A percentile compares a stretch with the other conserved stretches of the same genome.
Conservation (phyloP, 1,284 basidiomycete species). For the Pulveroboletus ridleyi region DNA sequence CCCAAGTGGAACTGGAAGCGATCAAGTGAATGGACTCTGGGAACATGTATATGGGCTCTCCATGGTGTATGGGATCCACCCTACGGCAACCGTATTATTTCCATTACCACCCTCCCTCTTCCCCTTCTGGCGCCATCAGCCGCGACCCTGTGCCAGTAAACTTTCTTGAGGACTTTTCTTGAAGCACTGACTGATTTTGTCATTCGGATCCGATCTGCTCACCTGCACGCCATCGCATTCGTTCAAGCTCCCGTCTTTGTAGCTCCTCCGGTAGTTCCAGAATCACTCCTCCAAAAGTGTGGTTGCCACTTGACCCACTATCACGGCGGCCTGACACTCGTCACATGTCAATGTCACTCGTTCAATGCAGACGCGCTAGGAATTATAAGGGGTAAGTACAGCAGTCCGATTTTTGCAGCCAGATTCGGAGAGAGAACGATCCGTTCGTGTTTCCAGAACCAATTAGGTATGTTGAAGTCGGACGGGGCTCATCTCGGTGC, state of each 20-base stretch:
- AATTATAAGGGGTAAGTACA: too few relatives aligned
- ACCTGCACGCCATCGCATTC: slow-evolving; percentile 82
- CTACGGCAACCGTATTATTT: slow-evolving; percentile 88
- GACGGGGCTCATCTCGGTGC: too few relatives aligned
- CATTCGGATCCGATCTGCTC: slow-evolving; percentile 69
- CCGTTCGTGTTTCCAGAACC: too few relatives aligned
- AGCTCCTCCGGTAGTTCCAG: slow-evolving; percentile 45
- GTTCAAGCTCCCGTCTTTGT: too few relatives aligned
- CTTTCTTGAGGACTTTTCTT: slow-evolving; percentile 89
- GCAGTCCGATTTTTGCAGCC: too few relatives aligned
- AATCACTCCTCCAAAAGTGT: slow-evolving; percentile 70
- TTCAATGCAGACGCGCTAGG: slow-evolving; percentile 62
- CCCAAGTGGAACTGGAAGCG: slow-evolving; percentile 38
- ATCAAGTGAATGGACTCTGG: slow-evolving; percentile 76
- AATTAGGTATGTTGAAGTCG: too few relatives aligned
- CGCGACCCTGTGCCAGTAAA: slow-evolving; percentile 33
- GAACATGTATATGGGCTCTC: slow-evolving; percentile 90
- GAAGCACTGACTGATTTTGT: slow-evolving; percentile 78
- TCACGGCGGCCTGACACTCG: slow-evolving; percentile 91
- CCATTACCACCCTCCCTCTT: slow-evolving; percentile 43
- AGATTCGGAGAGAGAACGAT: too few relatives aligned
- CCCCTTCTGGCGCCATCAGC: not conserved
- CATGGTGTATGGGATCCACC: slow-evolving; percentile 92
- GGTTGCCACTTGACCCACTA: slow-evolving; percentile 89
- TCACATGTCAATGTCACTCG: slow-evolving; percentile 93